Percentiles rank a stretch among this genome's conserved stretches.
phyloP scores from a whole-genome alignment of 768 basidiomycete genomes.

The Mycena sanguinolenta region DNA sequence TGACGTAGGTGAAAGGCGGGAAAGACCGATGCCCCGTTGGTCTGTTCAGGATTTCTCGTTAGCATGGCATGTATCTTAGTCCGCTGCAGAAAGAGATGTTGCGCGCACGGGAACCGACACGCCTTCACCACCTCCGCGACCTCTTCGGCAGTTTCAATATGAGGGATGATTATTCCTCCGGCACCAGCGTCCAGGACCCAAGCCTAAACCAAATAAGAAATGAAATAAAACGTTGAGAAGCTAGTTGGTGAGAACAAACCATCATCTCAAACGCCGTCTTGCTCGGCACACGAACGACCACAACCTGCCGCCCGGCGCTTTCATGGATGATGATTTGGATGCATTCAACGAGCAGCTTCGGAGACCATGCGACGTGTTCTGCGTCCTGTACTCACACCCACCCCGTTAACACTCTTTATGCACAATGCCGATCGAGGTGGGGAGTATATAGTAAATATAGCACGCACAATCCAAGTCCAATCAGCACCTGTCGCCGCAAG shows the following conservation, averaged over 20 bases:
- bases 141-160: conserved; percentile 32
- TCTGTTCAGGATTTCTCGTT: conserved; percentile 18
- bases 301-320: conserved; percentile 30
- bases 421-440: not conserved
- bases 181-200: conserved; percentile 33
- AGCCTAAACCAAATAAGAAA: too few relatives aligned
- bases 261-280: conserved; percentile 33
- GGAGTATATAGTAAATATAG: too few relatives aligned
- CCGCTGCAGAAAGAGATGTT: conserved; percentile 9
- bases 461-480: conserved; percentile 38
- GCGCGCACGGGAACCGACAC: conserved; percentile 27
- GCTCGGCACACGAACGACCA: conserved; percentile 33
- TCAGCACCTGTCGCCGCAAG: conserved; percentile 36
- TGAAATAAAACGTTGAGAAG: too few relatives aligned
- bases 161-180: conserved; percentile 36
- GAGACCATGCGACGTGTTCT: conserved; percentile 34
- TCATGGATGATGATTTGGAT: conserved; percentile 37
- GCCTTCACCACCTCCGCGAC: conserved; percentile 21
- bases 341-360: conserved; percentile 28
- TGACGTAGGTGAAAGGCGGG: conserved; percentile 36
- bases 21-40: conserved; percentile 34
- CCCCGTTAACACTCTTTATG: too few relatives aligned
- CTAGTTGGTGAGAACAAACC: too few relatives aligned
- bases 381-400: conserved; percentile 20
- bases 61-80: not conserved